These are phyloP conservation scores for Leishmania tropica DNA, from an alignment of 208 protist genomes.

Conservation along the genomic window DNA sequence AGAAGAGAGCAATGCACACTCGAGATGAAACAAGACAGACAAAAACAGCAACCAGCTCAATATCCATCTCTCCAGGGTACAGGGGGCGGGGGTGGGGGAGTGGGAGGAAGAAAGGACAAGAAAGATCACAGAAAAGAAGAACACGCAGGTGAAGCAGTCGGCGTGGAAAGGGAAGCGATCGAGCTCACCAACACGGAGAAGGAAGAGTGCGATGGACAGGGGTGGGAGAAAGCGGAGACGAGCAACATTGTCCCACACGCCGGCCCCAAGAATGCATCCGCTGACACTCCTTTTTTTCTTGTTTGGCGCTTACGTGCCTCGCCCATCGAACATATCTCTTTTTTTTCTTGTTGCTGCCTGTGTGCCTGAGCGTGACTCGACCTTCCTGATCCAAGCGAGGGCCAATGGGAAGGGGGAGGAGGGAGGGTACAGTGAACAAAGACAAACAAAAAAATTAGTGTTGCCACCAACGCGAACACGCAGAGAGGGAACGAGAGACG, in stretches of 20 bases:
- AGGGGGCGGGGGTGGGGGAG: background rate
- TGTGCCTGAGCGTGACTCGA: background rate
- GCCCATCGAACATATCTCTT: background rate
- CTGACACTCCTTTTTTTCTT: too few relatives aligned
- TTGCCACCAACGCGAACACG: too few relatives aligned
- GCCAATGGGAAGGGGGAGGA: background rate
- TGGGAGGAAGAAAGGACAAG: too few relatives aligned
- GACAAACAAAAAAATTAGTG: background rate
- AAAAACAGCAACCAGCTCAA: background rate
- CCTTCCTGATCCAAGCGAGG: background rate
- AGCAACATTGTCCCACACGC: background rate
- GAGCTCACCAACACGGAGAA: too few relatives aligned
- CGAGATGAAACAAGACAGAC: background rate
- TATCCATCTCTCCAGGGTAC: background rate
- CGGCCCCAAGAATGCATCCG: background rate
- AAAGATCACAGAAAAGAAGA: too few relatives aligned
- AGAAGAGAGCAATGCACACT: background rate
- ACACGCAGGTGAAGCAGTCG: too few relatives aligned
- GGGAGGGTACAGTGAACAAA: background rate
- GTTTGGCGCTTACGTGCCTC: background rate
- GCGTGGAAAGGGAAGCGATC: too few relatives aligned
- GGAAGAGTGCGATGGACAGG: background rate
- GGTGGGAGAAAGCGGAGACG: background rate
- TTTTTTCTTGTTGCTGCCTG: background rate
- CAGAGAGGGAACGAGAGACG: background rate